Percentiles rank a stretch among this genome's conserved stretches.
Conservation (phyloP, 2,329 filamentous ascomycete species). For the Neofusicoccum kwambonambiense region DNA sequence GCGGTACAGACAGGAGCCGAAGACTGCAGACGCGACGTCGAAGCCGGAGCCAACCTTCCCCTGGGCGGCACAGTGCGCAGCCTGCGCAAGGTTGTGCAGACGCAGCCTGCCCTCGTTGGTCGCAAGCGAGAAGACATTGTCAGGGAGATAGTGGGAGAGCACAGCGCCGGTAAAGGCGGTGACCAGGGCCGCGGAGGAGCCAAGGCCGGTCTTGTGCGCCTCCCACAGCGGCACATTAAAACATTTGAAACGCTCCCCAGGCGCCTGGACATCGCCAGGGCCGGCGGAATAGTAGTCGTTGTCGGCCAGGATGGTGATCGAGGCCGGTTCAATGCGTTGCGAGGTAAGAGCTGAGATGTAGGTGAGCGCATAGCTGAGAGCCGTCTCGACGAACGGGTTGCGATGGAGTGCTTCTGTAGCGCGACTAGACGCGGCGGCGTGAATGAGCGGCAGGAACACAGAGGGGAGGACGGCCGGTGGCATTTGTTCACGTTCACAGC, state of each 20-base stretch:
- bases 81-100: slow-evolving; percentile 91
- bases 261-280: slow-evolving; percentile 27
- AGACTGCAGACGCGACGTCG: slow-evolving; percentile 90
- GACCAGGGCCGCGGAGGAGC: slow-evolving; percentile 90
- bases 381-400: slow-evolving; percentile 92
- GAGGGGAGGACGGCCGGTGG: neutral
- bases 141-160: slow-evolving; percentile 70
- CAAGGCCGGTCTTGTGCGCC: slow-evolving; percentile 93
- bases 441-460: slow-evolving; percentile 18
- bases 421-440: slow-evolving; percentile 16
- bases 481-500: neutral
- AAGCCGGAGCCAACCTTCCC: slow-evolving; percentile 96
- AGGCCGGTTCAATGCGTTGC: slow-evolving; percentile 60
- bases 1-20: slow-evolving; percentile 84
- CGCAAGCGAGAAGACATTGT: slow-evolving; percentile 54
- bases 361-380: slow-evolving; percentile 81
- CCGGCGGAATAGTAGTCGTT: slow-evolving; percentile 87
- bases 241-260: slow-evolving; percentile 63
- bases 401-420: slow-evolving; percentile 44
- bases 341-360: slow-evolving; percentile 62
- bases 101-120: slow-evolving; percentile 55
- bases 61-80: slow-evolving; percentile 91
- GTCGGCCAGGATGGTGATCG: slow-evolving; percentile 87
- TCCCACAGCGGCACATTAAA: slow-evolving; percentile 73
- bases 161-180: slow-evolving; percentile 79